Evolutionary conservation across 768 basidiomycete species (phyloP).

Genomic region (Pleurotus ostreatus): DNA sequence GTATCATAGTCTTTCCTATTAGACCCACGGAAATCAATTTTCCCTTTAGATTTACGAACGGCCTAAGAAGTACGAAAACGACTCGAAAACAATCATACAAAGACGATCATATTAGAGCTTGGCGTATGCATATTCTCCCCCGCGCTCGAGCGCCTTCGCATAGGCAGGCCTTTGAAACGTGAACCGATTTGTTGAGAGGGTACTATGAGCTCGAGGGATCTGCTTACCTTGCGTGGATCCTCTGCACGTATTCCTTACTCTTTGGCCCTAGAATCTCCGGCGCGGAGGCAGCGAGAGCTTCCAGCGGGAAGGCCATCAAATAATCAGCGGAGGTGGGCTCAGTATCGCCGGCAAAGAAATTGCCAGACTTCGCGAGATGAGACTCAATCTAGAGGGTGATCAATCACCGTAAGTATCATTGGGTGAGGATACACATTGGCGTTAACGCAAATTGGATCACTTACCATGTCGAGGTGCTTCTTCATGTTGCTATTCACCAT

Average conservation of each 20-base stretch:
- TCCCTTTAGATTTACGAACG: too few relatives aligned
- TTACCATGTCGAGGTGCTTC: constrained; percentile 25
- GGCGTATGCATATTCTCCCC: constrained; percentile 27
- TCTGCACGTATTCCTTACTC: constrained; percentile 10
- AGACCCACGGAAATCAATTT: background rate
- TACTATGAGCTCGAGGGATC: too few relatives aligned
- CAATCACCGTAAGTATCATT: background rate
- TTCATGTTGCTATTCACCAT: constrained; percentile 24
- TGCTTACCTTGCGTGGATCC: constrained; percentile 10
- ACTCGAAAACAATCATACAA: background rate
- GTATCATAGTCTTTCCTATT: constrained; percentile 11
- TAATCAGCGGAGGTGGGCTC: constrained; percentile 29
- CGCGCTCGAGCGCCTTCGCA: constrained; percentile 24
- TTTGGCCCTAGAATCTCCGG: constrained; percentile 10
- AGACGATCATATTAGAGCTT: constrained; percentile 5
- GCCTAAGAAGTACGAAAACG: too few relatives aligned
- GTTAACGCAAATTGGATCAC: background rate
- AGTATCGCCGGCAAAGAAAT: constrained; percentile 21
- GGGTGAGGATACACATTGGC: background rate
- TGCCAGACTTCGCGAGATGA: constrained; percentile 11
- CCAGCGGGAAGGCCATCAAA: constrained; percentile 23
- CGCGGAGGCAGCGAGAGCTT: constrained; percentile 11
- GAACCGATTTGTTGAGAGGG: background rate
- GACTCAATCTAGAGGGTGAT: constrained; percentile 15
- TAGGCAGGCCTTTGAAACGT: background rate